These are phyloP conservation scores for Sclerotinia minor DNA, from an alignment of 2,329 filamentous ascomycete species.

Conservation along the genomic window DNA sequence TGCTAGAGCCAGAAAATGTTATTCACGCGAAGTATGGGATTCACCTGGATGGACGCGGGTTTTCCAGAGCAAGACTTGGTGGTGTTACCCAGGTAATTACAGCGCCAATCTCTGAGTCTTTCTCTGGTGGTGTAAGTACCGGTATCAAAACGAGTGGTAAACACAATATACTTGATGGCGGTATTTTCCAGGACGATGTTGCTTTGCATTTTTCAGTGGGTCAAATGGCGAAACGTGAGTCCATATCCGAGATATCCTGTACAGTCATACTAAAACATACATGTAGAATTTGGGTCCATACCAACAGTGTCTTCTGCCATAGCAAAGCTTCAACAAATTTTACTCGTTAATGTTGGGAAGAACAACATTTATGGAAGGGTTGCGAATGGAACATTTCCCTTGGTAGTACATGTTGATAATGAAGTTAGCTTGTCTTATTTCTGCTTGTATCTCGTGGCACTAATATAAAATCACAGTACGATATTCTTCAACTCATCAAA, in stretches of 20 bases:
- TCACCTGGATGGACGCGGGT: constrained; percentile 46
- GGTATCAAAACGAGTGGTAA: constrained; percentile 45
- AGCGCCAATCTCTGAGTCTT: constrained; percentile 42
- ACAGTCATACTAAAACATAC: constrained; percentile 18
- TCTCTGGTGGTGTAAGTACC: constrained; percentile 47
- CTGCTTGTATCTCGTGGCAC: neutral
- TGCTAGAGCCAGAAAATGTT: constrained; percentile 40
- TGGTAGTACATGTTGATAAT: constrained; percentile 46
- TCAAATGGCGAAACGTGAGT: constrained; percentile 41
- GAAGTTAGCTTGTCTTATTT: constrained; percentile 37
- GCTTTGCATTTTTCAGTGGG: constrained; percentile 47
- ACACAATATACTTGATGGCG: constrained; percentile 44
- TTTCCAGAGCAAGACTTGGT: constrained; percentile 46
- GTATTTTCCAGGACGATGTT: constrained; percentile 47
- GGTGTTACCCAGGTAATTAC: constrained; percentile 49
- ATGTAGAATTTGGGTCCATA: constrained; percentile 33
- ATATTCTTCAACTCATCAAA: constrained; percentile 46
- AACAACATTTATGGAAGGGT: constrained; percentile 45
- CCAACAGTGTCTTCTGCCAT: constrained; percentile 40
- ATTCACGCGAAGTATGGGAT: constrained; percentile 47
- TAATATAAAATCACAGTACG: constrained; percentile 40
- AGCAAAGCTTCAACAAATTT: constrained; percentile 43
- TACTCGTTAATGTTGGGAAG: constrained; percentile 43
- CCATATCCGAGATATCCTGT: constrained; percentile 22
- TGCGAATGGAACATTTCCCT: constrained; percentile 44